phyloP scores from a whole-genome alignment of 768 basidiomycete genomes.

The Tremella yokohamensis region DNA sequence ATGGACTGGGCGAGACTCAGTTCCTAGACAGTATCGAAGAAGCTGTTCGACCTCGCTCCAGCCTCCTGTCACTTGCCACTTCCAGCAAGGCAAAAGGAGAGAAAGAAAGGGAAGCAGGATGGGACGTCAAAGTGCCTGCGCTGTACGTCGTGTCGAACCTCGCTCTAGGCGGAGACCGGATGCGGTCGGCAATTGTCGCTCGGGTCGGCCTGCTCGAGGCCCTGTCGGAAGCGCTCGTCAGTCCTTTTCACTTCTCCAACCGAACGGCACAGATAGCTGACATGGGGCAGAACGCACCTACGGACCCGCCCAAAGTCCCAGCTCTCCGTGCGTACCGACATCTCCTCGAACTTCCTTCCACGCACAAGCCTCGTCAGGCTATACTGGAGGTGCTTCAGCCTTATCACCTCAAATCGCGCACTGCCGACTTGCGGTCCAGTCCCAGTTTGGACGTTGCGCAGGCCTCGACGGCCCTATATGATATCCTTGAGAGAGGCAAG shows the following conservation, averaged over 20 bases:
- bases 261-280: not conserved
- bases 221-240: constrained; percentile 34
- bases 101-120: not conserved
- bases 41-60: constrained; percentile 6
- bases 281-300: constrained; percentile 25
- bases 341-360: constrained; percentile 27
- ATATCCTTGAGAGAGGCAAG: constrained; percentile 31
- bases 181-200: constrained; percentile 22
- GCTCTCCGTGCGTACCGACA: constrained; percentile 30
- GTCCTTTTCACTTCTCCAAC: constrained; percentile 5
- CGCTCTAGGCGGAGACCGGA: constrained; percentile 34
- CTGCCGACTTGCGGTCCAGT: constrained; percentile 19
- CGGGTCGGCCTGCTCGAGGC: constrained; percentile 31
- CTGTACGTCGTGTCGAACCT: constrained; percentile 35
- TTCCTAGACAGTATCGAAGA: constrained; percentile 28
- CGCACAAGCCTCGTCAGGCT: constrained; percentile 29
- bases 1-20: constrained; percentile 24
- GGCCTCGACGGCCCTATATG: constrained; percentile 23
- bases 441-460: constrained; percentile 28
- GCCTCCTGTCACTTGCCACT: not conserved
- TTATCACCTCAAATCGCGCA: constrained; percentile 31
- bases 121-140: constrained; percentile 14
- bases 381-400: constrained; percentile 39
- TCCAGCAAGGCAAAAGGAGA: not conserved
- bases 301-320: constrained; percentile 29